Evolutionary conservation across 495 filamentous ascomycete genomes (phyloP).

Genomic region (Entonaema liquescens): DNA sequence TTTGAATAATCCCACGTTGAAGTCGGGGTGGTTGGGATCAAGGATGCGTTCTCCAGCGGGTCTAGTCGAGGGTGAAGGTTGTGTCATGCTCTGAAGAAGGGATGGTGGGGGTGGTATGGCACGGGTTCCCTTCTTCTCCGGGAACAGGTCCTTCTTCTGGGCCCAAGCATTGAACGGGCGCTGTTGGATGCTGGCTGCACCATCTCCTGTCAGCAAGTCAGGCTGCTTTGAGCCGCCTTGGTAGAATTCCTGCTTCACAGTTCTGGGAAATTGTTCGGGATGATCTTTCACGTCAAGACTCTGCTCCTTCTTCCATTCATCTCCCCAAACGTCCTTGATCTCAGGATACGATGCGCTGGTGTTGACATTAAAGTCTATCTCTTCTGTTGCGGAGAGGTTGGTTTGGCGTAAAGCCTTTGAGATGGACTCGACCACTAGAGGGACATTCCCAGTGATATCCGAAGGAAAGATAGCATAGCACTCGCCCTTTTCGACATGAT

Average conservation of each 20-base stretch:
- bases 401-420: slow-evolving; percentile 17
- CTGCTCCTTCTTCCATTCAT: slow-evolving; percentile 10
- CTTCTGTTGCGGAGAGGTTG: too few relatives aligned
- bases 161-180: slow-evolving; percentile 21
- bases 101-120: slow-evolving; percentile 11
- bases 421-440: slow-evolving; percentile 18
- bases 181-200: slow-evolving; percentile 10
- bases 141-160: slow-evolving; percentile 36
- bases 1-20: slow-evolving; percentile 43
- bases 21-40: slow-evolving; percentile 45
- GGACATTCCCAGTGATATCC: slow-evolving; percentile 23
- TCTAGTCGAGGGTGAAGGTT: slow-evolving; percentile 1
- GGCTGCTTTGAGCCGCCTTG: slow-evolving; percentile 12
- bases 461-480: slow-evolving; percentile 37
- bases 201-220: slow-evolving; percentile 16
- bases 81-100: slow-evolving; percentile 6
- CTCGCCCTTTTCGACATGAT: slow-evolving; percentile 42
- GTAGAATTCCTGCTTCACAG: slow-evolving; percentile 7
- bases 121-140: slow-evolving; percentile 8
- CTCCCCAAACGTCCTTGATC: slow-evolving; percentile 27
- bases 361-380: slow-evolving; percentile 6
- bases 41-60: slow-evolving; percentile 24
- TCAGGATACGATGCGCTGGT: slow-evolving; percentile 2
- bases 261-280: slow-evolving; percentile 12
- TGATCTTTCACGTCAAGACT: neutral